Percentiles rank a stretch among this genome's conserved stretches.
Evolutionary conservation across 768 basidiomycete species (phyloP).

Genomic region (Macrolepiota fuliginosa): DNA sequence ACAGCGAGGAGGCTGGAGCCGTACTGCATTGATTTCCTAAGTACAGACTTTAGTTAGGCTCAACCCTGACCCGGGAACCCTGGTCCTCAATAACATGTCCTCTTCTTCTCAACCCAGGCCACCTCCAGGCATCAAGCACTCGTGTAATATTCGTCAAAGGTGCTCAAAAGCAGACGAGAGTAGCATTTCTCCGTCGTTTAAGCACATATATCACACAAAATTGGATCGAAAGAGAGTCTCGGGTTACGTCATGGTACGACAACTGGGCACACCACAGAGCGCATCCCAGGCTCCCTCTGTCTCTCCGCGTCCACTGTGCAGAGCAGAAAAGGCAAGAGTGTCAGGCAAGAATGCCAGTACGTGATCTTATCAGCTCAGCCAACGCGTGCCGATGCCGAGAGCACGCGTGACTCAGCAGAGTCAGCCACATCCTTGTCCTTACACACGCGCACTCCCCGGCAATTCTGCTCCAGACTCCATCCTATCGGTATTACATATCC

Average conservation of each 20-base stretch:
- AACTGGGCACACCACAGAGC: no score
- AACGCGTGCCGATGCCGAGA: slow-evolving; percentile 1
- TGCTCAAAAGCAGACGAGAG: no score
- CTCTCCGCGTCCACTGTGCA: background rate
- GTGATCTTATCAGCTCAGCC: background rate
- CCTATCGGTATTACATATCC: background rate
- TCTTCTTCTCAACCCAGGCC: no score
- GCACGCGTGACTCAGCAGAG: background rate
- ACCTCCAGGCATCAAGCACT: no score
- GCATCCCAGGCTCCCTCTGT: background rate
- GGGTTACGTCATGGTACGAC: background rate
- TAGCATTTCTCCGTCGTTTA: no score
- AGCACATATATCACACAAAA: background rate
- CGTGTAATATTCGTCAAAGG: no score
- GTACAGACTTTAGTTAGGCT: no score
- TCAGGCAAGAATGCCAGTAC: no score
- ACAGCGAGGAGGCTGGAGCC: background rate
- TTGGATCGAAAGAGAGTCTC: background rate
- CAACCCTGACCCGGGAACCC: no score
- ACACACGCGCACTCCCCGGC: background rate
- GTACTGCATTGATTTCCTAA: no score
- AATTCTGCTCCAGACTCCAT: background rate
- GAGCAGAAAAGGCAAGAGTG: background rate
- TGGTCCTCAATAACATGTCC: no score
- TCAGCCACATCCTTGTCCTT: background rate